Percentiles rank a stretch among this genome's conserved stretches.
Evolutionary conservation across 1,284 basidiomycete species (phyloP).

Genomic region (Cutaneotrichosporon cutaneum): DNA sequence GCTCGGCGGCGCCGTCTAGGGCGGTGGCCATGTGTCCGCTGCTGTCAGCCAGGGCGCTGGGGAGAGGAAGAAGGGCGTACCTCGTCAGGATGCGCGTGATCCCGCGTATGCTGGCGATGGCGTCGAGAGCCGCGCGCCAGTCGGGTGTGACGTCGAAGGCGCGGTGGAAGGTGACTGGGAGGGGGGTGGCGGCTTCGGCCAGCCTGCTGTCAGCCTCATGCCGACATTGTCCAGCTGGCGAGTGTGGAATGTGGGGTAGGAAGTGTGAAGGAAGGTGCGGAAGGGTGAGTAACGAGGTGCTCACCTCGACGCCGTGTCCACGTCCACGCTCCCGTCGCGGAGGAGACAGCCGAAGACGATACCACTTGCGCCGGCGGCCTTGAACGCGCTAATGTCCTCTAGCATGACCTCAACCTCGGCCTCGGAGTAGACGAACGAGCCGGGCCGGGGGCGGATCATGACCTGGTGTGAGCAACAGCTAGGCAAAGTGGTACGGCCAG

Average conservation of each 20-base stretch:
- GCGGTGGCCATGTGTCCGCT: slow-evolving; percentile 33
- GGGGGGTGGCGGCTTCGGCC: slow-evolving; percentile 60
- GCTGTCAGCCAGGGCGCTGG: neutral
- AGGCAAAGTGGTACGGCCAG: too few species aligned
- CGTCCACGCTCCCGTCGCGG: slow-evolving; percentile 62
- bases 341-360: slow-evolving; percentile 70
- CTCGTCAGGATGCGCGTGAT: slow-evolving; percentile 73
- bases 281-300: neutral
- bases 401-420: slow-evolving; percentile 68
- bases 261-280: too few species aligned
- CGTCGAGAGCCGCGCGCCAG: slow-evolving; percentile 58
- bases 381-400: slow-evolving; percentile 60
- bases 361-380: slow-evolving; percentile 59
- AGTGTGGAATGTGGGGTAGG: neutral
- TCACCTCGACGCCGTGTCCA: slow-evolving; percentile 55
- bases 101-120: slow-evolving; percentile 61
- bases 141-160: slow-evolving; percentile 73
- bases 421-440: slow-evolving; percentile 70
- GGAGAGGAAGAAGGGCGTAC: slow-evolving; percentile 32
- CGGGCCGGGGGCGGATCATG: slow-evolving; percentile 73
- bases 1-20: slow-evolving; percentile 18
- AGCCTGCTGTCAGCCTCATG: slow-evolving; percentile 38
- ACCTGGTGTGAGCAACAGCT: slow-evolving; percentile 57
- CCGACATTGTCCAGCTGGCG: too few species aligned
- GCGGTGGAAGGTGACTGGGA: slow-evolving; percentile 78